phyloP scores from a whole-genome alignment of 176 grass and related monocot species.

The Oropetium thomaeum region DNA sequence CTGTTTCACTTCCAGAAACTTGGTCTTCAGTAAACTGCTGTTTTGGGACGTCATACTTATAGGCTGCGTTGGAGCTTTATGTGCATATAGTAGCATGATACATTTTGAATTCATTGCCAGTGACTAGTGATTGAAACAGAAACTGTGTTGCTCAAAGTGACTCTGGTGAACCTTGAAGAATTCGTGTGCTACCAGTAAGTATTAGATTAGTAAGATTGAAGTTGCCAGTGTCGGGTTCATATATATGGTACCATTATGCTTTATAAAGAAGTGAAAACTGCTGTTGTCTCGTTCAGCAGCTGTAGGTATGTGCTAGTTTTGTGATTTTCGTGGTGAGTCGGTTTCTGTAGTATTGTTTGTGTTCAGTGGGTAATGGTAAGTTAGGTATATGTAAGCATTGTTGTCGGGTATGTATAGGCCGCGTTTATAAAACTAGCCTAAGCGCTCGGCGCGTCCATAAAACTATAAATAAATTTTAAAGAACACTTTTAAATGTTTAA shows the following conservation, averaged over 20 bases:
- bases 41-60: too few species aligned
- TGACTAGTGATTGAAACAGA: not conserved
- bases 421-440: too few species aligned
- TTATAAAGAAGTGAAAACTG: not conserved
- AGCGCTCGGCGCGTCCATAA: too few species aligned
- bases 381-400: constrained; percentile 1
- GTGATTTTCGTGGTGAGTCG: not conserved
- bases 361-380: not conserved
- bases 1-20: not conserved
- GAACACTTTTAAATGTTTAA: too few species aligned
- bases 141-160: not conserved
- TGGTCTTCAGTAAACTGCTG: too few species aligned
- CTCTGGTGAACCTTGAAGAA: not conserved
- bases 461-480: too few species aligned
- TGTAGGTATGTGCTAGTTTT: not conserved
- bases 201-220: not conserved
- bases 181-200: not conserved
- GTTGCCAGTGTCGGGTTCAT: not conserved
- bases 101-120: not conserved
- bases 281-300: not conserved
- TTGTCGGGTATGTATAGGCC: too few species aligned
- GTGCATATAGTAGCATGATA: too few species aligned
- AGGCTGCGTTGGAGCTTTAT: too few species aligned
- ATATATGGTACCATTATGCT: not conserved
- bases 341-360: not conserved